Base-by-base conservation (phyloP, 768 basidiomycete genomes). In the Kwoniella sp. region DNA sequence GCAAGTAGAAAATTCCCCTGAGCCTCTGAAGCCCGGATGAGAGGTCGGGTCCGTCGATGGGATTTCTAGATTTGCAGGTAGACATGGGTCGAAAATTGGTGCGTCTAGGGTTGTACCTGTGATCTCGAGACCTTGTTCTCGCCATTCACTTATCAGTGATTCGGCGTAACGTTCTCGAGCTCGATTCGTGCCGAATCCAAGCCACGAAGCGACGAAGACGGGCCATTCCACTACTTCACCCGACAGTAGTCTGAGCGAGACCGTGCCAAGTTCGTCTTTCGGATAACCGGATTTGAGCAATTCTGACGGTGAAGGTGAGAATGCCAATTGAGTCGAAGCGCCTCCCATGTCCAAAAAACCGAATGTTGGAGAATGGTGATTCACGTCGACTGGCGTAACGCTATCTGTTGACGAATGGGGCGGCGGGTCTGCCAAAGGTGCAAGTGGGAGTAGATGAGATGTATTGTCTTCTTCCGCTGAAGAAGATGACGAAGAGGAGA, bases 331-430 rank as follows among this genome's bases (percentile, higher is more conserved):
- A 8, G 95, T 98, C 15, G 94, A 97, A 19, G 96, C 96, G 25
- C 96, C 95, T 56, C 96, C 96, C 96, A 98, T 99, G 78, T 99
- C 96, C 68, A 99, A 83, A 80, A 99, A 99, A 5, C 96, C 96
- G 74, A 92, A 98, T 3, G 95, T 97, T 21, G 91, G 91, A 53
- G 84, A 85, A 77, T 86, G 84, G 55, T 85, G 76, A 22, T 65
- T 66, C 1, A 76, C 68, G 55, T 79, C 78, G 15, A 79, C 78
- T 2, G 77, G 69, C 4, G 77, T 78, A 26, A 77, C 77, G 4
- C 70, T 69, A 37, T 72, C 71, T 8, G 53, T 47, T 19, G 61
- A 64, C 12, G 67, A 73, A 27, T 71, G 61, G 15, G 72, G 69
- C 47, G 68, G 76, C 1, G 65, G 69, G 30, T 73, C 72, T 5